Conservation (phyloP, 2,329 filamentous ascomycete species). For the Fusarium phyllophilum region DNA sequence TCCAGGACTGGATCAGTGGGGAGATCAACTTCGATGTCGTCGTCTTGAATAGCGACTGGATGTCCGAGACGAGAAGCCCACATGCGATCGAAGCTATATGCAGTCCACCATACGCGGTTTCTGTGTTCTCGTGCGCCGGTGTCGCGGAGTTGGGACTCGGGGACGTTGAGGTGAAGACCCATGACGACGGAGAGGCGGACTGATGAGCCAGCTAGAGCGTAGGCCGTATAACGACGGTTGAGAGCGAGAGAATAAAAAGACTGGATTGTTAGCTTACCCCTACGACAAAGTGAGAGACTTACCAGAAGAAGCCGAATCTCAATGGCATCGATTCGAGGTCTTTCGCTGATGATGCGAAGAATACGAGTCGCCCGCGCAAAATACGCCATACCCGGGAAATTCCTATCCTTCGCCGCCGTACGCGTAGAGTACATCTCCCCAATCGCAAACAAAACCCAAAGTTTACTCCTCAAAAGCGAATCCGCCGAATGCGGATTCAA, state of each 20-base stretch:
- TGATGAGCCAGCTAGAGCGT: slow-evolving; percentile 56
- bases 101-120: slow-evolving; percentile 55
- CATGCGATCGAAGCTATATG: slow-evolving; percentile 58
- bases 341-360: slow-evolving; percentile 53
- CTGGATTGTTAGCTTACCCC: slow-evolving; percentile 31
- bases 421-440: slow-evolving; percentile 58
- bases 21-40: slow-evolving; percentile 58
- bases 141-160: slow-evolving; percentile 53
- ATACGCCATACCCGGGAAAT: slow-evolving; percentile 56
- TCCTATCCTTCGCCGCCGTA: slow-evolving; percentile 46
- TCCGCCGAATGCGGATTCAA: slow-evolving; percentile 48
- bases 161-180: slow-evolving; percentile 55
- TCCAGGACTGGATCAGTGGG: slow-evolving; percentile 50
- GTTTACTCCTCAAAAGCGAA: slow-evolving; percentile 51
- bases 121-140: slow-evolving; percentile 51
- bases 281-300: neutral
- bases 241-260: slow-evolving; percentile 56
- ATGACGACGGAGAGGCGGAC: slow-evolving; percentile 56
- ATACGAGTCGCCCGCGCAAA: slow-evolving; percentile 54
- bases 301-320: slow-evolving; percentile 58
- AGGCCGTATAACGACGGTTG: slow-evolving; percentile 57
- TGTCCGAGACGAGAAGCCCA: slow-evolving; percentile 61
- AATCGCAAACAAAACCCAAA: slow-evolving; percentile 58
- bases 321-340: slow-evolving; percentile 55
- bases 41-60: slow-evolving; percentile 59